Evolutionary conservation across 2,329 filamentous ascomycete genomes (phyloP).

Genomic region (Coniosporium tulheliwenetii): DNA sequence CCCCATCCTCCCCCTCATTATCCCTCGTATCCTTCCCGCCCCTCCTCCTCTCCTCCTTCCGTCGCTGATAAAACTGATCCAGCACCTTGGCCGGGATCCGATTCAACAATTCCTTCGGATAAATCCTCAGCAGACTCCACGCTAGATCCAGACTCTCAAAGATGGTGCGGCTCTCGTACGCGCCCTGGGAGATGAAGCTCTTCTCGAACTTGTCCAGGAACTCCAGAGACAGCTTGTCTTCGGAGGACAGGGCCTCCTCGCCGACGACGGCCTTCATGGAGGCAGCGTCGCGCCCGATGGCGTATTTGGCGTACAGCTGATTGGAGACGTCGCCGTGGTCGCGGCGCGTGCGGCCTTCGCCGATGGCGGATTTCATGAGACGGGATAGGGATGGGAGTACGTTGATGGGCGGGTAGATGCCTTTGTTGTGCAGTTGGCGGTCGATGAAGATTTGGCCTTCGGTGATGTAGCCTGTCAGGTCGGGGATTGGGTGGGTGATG

Average conservation of each 20-base stretch:
- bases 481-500: conserved; percentile 97
- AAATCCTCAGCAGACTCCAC: conserved; percentile 92
- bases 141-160: conserved; percentile 90
- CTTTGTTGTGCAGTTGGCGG: conserved; percentile 85
- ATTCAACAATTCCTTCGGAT: conserved; percentile 95
- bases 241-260: conserved; percentile 86
- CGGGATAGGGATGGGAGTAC: conserved; percentile 93
- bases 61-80: conserved; percentile 34
- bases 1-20: conserved; percentile 17
- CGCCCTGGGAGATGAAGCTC: conserved; percentile 79
- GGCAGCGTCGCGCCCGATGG: conserved; percentile 94
- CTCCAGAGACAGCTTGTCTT: conserved; percentile 95
- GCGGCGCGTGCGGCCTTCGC: conserved; percentile 88
- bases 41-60: conserved; percentile 15
- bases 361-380: conserved; percentile 99
- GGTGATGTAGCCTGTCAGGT: conserved; percentile 97
- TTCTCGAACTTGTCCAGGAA: conserved; percentile 98
- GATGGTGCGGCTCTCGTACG: conserved; percentile 84
- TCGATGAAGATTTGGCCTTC: conserved; percentile 98
- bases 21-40: conserved; percentile 29
- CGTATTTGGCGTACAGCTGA: conserved; percentile 98
- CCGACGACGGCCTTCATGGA: conserved; percentile 99
- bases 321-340: conserved; percentile 98
- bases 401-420: conserved; percentile 97
- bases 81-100: conserved; percentile 44